These are phyloP conservation scores for Phytophthora litchii DNA, from an alignment of 352 stramenopile species.

Conservation along the genomic window DNA sequence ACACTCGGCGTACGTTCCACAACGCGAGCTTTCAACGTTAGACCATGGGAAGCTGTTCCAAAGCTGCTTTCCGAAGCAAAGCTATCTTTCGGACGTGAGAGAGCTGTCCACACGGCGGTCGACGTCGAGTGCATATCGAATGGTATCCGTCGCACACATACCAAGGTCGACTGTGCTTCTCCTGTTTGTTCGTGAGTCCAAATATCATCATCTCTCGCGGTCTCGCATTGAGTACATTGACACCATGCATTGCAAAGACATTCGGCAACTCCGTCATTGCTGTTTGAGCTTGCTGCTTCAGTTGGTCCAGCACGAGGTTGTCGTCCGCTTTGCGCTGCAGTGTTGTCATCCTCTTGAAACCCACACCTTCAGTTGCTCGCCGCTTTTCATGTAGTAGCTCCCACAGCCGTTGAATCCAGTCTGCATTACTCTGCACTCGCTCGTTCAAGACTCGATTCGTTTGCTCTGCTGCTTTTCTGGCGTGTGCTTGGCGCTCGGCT, in stretches of 20 bases:
- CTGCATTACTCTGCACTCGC: slow-evolving; percentile 28
- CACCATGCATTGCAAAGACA: slow-evolving; percentile 3
- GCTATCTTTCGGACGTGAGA: too few relatives aligned
- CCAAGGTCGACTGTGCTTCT: too few relatives aligned
- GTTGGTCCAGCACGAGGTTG: slow-evolving; percentile 4
- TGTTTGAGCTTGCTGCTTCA: slow-evolving; percentile 4
- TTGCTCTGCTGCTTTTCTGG: slow-evolving; percentile 8
- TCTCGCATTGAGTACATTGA: too few relatives aligned
- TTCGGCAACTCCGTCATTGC: slow-evolving; percentile 1
- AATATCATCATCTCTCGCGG: too few relatives aligned
- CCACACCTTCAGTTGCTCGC: background rate
- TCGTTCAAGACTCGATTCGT: slow-evolving; percentile 16
- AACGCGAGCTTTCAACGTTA: too few relatives aligned
- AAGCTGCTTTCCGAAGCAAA: too few relatives aligned
- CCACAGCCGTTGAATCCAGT: slow-evolving; percentile 40
- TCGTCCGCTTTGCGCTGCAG: slow-evolving; percentile 14
- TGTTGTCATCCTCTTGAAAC: background rate
- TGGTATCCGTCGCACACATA: too few relatives aligned
- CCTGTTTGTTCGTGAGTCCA: too few relatives aligned
- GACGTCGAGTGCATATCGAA: too few relatives aligned
- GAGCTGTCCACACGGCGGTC: too few relatives aligned
- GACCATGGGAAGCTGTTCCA: too few relatives aligned
- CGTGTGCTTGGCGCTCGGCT: slow-evolving; percentile 19
- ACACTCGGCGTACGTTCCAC: too few relatives aligned
- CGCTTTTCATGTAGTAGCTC: slow-evolving; percentile 26